Percentiles rank a stretch among this genome's conserved stretches.
Conservation (phyloP, 176 grass and related monocot genomes). For the Avena insularis region DNA sequence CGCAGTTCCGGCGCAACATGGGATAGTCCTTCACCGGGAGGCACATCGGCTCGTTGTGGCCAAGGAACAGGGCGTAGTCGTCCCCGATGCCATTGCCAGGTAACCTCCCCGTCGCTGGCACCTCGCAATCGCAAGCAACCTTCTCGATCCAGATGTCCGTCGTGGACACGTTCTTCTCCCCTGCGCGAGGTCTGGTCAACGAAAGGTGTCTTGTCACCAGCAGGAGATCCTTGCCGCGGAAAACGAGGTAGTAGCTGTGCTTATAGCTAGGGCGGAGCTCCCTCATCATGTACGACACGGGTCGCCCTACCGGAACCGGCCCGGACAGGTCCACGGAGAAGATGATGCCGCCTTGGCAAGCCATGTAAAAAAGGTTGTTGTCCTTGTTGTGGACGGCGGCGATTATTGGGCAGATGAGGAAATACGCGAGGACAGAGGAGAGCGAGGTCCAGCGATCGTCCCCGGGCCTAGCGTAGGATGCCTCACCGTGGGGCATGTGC, state of each 20-base stretch:
- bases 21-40: conserved; percentile 5
- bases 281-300: neutral
- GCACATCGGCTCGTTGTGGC: neutral
- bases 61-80: neutral
- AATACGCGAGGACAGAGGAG: neutral
- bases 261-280: neutral
- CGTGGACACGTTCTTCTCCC: neutral
- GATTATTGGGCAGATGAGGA: neutral
- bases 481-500: conserved; percentile 19
- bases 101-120: neutral
- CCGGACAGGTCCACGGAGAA: neutral
- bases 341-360: neutral
- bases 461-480: conserved; percentile 4
- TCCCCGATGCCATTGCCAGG: neutral
- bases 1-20: neutral
- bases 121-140: neutral
- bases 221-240: neutral
- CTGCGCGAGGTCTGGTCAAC: neutral
- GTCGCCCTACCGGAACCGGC: neutral
- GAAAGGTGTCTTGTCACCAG: neutral
- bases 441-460: conserved; percentile 29
- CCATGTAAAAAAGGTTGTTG: neutral
- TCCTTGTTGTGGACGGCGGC: neutral
- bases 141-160: neutral
- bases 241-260: neutral